Conservation (phyloP, 306 rosid species). For the Quillaja saponaria region DNA sequence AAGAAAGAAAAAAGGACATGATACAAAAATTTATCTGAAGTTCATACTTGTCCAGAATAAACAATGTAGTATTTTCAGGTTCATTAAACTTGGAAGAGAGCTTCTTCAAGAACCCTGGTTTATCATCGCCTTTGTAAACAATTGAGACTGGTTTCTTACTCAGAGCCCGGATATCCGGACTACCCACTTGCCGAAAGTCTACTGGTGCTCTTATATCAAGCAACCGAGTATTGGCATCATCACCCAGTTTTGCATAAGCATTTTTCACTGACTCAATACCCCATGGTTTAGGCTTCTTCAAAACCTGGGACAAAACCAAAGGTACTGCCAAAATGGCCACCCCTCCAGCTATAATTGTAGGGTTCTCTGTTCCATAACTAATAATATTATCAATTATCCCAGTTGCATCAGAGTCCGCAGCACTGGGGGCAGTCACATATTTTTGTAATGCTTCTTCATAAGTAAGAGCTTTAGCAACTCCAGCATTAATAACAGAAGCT, state of each 20-base stretch:
- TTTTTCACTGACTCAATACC: conserved; percentile 84
- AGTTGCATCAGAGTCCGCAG: conserved; percentile 54
- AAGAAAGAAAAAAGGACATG: too few species aligned
- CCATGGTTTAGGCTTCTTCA: conserved; percentile 72
- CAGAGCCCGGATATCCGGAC: conserved; percentile 69
- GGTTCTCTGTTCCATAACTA: conserved; percentile 67
- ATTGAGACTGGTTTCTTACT: conserved; percentile 70
- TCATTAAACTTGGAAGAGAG: conserved; percentile 79
- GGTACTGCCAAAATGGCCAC: conserved; percentile 74
- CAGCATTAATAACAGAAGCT: conserved; percentile 57
- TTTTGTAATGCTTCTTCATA: conserved; percentile 76
- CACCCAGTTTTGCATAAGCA: conserved; percentile 80
- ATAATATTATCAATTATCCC: conserved; percentile 52
- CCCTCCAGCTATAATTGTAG: conserved; percentile 70
- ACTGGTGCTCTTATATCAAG: conserved; percentile 72
- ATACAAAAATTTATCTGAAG: too few species aligned
- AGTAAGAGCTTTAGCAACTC: conserved; percentile 65
- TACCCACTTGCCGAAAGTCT: conserved; percentile 73
- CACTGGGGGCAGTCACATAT: conserved; percentile 29
- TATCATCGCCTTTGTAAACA: conserved; percentile 70
- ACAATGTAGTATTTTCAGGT: conserved; percentile 85
- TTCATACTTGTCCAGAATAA: conserved; percentile 92
- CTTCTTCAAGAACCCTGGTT: conserved; percentile 83
- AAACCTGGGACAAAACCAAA: conserved; percentile 68
- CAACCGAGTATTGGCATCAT: conserved; percentile 67